Evolutionary conservation across 495 filamentous ascomycete genomes (phyloP), one percentile per base, ranked within the genome.

Genomic region (Podospora pseudocomata): DNA sequence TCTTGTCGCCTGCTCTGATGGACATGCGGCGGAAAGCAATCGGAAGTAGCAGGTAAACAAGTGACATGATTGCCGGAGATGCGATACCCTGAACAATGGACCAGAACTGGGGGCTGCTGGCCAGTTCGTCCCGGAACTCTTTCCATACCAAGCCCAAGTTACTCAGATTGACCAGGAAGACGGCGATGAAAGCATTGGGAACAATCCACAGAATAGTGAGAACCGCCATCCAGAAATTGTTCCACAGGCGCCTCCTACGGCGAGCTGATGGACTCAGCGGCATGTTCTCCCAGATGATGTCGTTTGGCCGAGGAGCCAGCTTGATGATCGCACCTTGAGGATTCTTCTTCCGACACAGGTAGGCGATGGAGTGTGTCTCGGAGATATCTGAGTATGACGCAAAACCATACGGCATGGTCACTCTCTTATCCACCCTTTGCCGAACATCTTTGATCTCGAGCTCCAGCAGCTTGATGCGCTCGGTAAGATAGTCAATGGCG

Each of bases 241-340:
- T 95, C 69, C 90, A 84, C 60, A 96, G 82, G 20, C 88, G 82
- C 73, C 89, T 90, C 83, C 88, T 91, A 64, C 85, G 81, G 67
- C 93, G 87, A 7, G 86, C 82, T 20, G 84, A 76, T 60, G 89
- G 87, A 27, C 83, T 84, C 66, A 96, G 81, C 20, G 85, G 85
- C 74, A 98, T 84, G 73, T 99, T 99, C 70, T 93, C 91, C 95
- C 95, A 99, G 71, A 99, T 97, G 39, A 99, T 85, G 75, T 98
- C 95, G 71, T 91, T 91, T 28, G 96, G 94, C 71, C 87, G 86
- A 13, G 96, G 93, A 16, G 96, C 94, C 6, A 97, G 83, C 11
- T 80, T 80, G 63, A 98, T 85, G 0, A 85, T 91, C 0, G 93
- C 91, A 2, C 94, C 94, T 60, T 91, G 85, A 4, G 91, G 91